phyloP scores from a whole-genome alignment of 2,329 filamentous ascomycete genomes.

The Chaetomium sp. region DNA sequence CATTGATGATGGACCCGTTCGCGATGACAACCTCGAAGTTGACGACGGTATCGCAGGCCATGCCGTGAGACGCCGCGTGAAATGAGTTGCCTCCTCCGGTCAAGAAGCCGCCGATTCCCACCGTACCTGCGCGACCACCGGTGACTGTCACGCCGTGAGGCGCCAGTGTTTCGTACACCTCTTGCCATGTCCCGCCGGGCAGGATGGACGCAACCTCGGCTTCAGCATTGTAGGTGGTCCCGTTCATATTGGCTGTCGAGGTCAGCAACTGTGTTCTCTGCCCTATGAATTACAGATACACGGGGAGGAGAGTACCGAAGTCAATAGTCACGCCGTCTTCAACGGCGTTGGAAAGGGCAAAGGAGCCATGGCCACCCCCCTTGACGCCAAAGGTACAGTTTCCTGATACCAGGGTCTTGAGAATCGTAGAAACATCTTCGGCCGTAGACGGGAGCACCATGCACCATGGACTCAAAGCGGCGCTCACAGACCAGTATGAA shows the following conservation, averaged over 20 bases:
- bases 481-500: conserved; percentile 1
- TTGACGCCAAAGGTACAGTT: neutral
- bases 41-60: neutral
- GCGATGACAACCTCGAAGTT: conserved; percentile 1
- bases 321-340: neutral
- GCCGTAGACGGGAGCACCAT: neutral
- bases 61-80: neutral
- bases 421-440: neutral
- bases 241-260: neutral
- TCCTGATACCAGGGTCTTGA: neutral
- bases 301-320: neutral
- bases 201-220: neutral
- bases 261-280: neutral
- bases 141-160: conserved; percentile 1
- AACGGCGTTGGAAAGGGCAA: neutral
- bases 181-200: neutral
- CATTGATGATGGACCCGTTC: conserved; percentile 1
- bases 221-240: neutral
- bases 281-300: neutral
- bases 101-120: neutral
- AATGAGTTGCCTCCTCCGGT: conserved; percentile 3
- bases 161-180: conserved; percentile 4
- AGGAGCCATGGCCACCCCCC: neutral
- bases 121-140: neutral
- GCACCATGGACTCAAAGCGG: conserved; percentile 4